Evolutionary conservation across 345 rosid genomes (phyloP).

Genomic region (Psidium guajava): DNA sequence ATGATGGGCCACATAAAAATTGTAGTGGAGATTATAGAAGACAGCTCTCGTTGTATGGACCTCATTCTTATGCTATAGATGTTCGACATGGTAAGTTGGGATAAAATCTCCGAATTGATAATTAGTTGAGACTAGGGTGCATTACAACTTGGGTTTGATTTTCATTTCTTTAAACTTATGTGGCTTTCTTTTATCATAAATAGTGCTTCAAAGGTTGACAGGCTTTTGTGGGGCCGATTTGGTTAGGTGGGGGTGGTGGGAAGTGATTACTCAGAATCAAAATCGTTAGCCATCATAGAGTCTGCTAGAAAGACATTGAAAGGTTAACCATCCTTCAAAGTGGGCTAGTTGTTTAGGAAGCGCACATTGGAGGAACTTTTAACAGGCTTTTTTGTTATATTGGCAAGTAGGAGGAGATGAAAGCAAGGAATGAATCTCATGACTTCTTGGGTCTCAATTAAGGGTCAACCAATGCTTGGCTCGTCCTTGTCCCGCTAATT

Average conservation of each 20-base stretch:
- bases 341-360: not conserved
- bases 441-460: not conserved
- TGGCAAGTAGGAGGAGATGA: not conserved
- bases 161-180: not conserved
- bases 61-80: not conserved
- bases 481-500: not conserved
- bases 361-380: not conserved
- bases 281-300: not conserved
- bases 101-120: not conserved
- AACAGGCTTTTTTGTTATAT: not conserved
- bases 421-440: not conserved
- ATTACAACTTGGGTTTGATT: not conserved
- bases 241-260: not conserved
- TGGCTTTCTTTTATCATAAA: not conserved
- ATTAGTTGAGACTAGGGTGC: not conserved
- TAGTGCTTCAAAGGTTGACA: not conserved
- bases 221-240: not conserved
- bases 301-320: not conserved
- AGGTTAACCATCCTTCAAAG: not conserved
- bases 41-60: not conserved
- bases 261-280: not conserved
- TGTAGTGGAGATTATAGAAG: not conserved
- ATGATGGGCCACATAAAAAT: not conserved
- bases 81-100: not conserved
- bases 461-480: not conserved